Conservation (phyloP, 2,329 filamentous ascomycete genomes). For the Alternaria sp. region DNA sequence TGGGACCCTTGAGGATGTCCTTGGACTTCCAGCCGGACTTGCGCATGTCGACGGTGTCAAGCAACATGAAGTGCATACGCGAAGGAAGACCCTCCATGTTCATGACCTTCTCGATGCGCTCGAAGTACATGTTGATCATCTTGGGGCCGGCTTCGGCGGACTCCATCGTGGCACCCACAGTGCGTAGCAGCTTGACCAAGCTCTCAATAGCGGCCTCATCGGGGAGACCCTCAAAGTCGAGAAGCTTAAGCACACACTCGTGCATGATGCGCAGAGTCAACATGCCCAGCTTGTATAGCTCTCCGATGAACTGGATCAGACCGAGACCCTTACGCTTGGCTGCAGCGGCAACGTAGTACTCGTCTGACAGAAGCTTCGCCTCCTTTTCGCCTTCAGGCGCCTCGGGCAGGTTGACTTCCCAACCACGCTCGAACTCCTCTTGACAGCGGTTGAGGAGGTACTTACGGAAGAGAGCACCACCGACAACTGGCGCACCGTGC, state of each 20-base stretch:
- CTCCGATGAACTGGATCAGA: conserved; percentile 98
- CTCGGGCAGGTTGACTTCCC: conserved; percentile 84
- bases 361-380: conserved; percentile 85
- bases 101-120: conserved; percentile 82
- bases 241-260: conserved; percentile 95
- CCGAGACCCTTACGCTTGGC: conserved; percentile 96
- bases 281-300: conserved; percentile 98
- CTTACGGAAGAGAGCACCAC: conserved; percentile 95
- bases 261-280: conserved; percentile 99
- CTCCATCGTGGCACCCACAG: conserved; percentile 89
- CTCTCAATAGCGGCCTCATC: conserved; percentile 98
- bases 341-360: conserved; percentile 92
- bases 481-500: conserved; percentile 83
- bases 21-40: conserved; percentile 81
- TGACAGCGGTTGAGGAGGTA: conserved; percentile 98
- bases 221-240: conserved; percentile 91
- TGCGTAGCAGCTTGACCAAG: conserved; percentile 88
- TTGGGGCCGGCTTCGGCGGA: conserved; percentile 76
- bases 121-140: conserved; percentile 94
- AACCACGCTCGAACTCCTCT: conserved; percentile 97
- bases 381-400: conserved; percentile 83
- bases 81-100: conserved; percentile 78
- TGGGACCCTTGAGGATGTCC: conserved; percentile 90
- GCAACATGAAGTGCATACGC: conserved; percentile 92
- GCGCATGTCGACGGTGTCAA: conserved; percentile 90